phyloP scores from a whole-genome alignment of 495 filamentous ascomycete species.

The Apiosordaria backusii region DNA sequence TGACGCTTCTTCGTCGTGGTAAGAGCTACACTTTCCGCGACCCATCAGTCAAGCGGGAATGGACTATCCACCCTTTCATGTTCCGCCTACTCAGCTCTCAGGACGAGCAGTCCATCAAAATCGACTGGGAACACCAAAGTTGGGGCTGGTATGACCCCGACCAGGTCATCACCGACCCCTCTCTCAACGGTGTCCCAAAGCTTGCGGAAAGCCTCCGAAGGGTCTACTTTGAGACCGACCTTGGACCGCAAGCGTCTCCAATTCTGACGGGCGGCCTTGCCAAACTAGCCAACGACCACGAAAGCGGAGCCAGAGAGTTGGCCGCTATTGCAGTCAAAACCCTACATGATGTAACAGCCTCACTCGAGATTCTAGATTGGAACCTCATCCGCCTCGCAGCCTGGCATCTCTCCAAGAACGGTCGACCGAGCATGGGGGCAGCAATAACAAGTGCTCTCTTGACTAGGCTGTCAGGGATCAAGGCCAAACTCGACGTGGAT shows the following conservation, averaged over 20 bases:
- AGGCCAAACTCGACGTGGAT: not conserved
- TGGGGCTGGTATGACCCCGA: constrained; percentile 56
- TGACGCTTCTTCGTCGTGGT: constrained; percentile 54
- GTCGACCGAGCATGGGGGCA: constrained; percentile 60
- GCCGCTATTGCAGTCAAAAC: constrained; percentile 46
- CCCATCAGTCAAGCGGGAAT: constrained; percentile 48
- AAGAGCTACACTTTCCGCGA: constrained; percentile 58
- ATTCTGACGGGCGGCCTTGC: constrained; percentile 46
- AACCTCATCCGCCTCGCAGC: constrained; percentile 50
- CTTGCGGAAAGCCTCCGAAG: constrained; percentile 54
- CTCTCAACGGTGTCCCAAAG: constrained; percentile 52
- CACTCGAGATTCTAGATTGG: constrained; percentile 39
- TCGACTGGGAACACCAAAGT: constrained; percentile 62
- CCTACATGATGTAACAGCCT: constrained; percentile 42
- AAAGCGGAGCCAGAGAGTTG: constrained; percentile 56
- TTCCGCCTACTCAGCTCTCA: constrained; percentile 47
- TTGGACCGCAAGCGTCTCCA: constrained; percentile 38
- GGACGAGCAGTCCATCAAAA: constrained; percentile 42
- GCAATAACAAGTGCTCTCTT: constrained; percentile 54
- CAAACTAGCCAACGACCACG: constrained; percentile 48
- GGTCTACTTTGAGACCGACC: constrained; percentile 53
- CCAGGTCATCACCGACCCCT: constrained; percentile 27
- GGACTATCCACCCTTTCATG: constrained; percentile 62
- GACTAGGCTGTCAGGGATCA: constrained; percentile 37
- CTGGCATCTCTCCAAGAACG: constrained; percentile 63